Conservation (phyloP, 257 asterid genomes). For the Salvia splendens region DNA sequence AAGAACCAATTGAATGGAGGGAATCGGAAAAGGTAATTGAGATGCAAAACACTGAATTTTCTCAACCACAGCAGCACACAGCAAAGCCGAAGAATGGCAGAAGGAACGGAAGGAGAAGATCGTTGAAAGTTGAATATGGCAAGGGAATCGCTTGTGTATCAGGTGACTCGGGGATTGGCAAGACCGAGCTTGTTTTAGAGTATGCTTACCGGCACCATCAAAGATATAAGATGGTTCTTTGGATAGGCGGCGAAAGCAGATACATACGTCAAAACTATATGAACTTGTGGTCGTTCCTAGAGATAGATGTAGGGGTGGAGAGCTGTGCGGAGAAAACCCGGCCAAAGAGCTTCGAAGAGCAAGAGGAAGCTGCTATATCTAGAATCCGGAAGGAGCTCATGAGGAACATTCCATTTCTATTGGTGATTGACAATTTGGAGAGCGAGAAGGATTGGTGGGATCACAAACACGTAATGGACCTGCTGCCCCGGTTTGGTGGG, state of each 20-base stretch:
- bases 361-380: constrained; percentile 81
- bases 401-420: constrained; percentile 81
- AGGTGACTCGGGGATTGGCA: constrained; percentile 92
- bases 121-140: constrained; percentile 68
- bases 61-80: constrained; percentile 37
- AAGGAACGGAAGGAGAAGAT: constrained; percentile 58
- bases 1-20: constrained; percentile 81
- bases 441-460: constrained; percentile 99
- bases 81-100: constrained; percentile 45
- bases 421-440: constrained; percentile 84
- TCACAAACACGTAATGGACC: constrained; percentile 81
- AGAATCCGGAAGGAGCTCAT: constrained; percentile 81
- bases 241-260: constrained; percentile 94
- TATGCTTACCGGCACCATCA: constrained; percentile 79
- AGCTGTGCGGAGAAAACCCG: constrained; percentile 54
- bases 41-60: constrained; percentile 60
- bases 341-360: constrained; percentile 86
- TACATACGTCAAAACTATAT: constrained; percentile 77
- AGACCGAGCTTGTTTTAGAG: constrained; percentile 85
- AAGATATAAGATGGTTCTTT: constrained; percentile 82
- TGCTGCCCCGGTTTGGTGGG: constrained; percentile 91
- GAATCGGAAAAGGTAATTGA: constrained; percentile 89
- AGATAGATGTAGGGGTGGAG: constrained; percentile 78
- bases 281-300: constrained; percentile 76
- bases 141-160: constrained; percentile 91